phyloP scores from a whole-genome alignment of 805 yeast species.

The Starmerella stigmatis region DNA sequence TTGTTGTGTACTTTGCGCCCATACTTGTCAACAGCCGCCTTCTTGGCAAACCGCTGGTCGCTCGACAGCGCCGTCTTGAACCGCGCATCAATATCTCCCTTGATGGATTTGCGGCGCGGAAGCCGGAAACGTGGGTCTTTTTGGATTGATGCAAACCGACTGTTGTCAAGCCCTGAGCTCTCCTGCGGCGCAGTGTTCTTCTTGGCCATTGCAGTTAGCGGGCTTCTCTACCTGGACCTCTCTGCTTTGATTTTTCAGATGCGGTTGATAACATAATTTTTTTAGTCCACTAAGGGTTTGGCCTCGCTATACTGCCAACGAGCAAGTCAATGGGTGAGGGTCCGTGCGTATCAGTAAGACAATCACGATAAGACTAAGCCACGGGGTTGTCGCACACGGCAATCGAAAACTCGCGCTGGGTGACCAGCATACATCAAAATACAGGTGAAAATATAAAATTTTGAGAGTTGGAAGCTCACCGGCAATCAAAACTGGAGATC shows the following conservation, averaged over 20 bases:
- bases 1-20: constrained; percentile 60
- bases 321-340: too few species aligned
- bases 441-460: too few species aligned
- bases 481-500: too few species aligned
- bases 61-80: constrained; percentile 58
- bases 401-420: too few species aligned
- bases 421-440: too few species aligned
- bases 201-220: not conserved
- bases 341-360: too few species aligned
- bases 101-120: constrained; percentile 58
- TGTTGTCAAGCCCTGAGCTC: constrained; percentile 36
- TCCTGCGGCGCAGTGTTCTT: not conserved
- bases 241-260: not conserved
- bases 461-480: too few species aligned
- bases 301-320: too few species aligned
- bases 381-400: too few species aligned
- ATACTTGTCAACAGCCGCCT: constrained; percentile 67
- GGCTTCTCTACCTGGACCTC: not conserved
- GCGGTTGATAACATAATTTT: not conserved
- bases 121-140: constrained; percentile 79
- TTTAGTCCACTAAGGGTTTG: too few species aligned
- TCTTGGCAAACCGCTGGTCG: constrained; percentile 46
- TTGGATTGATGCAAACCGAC: constrained; percentile 67
- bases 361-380: too few species aligned
- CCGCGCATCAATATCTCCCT: constrained; percentile 75